Conservation (phyloP, 2,329 filamentous ascomycete species). For the Monosporascus sp. region DNA sequence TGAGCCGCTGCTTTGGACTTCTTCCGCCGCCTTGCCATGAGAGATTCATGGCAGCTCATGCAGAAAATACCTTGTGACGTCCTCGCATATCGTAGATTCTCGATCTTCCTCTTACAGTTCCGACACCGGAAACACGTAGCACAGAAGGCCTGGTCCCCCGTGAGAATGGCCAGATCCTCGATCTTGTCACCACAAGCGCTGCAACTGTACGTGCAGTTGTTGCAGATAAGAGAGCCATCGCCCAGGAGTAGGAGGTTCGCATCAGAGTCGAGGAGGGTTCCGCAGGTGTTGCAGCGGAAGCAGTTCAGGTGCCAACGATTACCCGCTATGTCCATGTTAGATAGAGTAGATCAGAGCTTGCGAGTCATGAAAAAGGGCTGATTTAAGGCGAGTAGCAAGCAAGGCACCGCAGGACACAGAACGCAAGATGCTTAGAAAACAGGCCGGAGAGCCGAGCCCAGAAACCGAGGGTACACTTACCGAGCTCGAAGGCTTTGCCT, state of each 20-base stretch:
- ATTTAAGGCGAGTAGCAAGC: background rate
- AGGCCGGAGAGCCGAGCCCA: background rate
- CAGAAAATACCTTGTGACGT: conserved; percentile 99
- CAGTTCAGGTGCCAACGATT: conserved; percentile 99
- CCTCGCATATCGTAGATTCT: conserved; percentile 93
- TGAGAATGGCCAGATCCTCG: conserved; percentile 94
- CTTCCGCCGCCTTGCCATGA: conserved; percentile 90
- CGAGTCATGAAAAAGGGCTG: no score
- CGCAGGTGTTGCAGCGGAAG: conserved; percentile 95
- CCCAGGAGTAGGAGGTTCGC: conserved; percentile 95
- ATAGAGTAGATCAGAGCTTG: no score
- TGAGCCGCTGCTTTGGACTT: conserved; percentile 66
- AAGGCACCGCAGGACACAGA: background rate
- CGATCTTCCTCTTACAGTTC: conserved; percentile 98
- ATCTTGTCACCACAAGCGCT: conserved; percentile 96
- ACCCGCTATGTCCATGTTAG: conserved; percentile 57
- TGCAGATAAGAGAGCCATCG: conserved; percentile 97
- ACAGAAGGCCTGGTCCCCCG: conserved; percentile 96
- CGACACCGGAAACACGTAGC: conserved; percentile 94
- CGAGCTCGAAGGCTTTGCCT: conserved; percentile 95
- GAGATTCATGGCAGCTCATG: conserved; percentile 95
- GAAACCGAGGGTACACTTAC: conserved; percentile 44
- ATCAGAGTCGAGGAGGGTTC: conserved; percentile 93
- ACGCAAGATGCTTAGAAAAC: background rate
- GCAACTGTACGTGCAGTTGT: conserved; percentile 99